Percentiles rank a stretch among this genome's conserved stretches.
These are phyloP conservation scores for Colletotrichum spaethianum DNA, from an alignment of 2,329 filamentous ascomycete species.

Conservation along the genomic window DNA sequence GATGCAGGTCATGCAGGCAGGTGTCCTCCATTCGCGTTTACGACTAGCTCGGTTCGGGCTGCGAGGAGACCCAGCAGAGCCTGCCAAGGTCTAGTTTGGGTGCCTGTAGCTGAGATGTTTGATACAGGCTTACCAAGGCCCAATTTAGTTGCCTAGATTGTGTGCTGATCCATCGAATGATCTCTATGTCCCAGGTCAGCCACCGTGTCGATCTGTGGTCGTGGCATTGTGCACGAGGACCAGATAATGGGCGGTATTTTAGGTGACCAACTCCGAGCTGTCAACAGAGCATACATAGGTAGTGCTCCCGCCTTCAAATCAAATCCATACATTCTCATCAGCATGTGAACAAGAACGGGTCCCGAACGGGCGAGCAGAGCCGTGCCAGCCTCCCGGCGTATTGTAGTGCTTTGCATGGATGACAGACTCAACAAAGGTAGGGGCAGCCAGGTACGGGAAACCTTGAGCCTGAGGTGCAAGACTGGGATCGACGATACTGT, in stretches of 20 bases:
- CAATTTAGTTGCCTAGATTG: neutral
- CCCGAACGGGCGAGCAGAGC: neutral
- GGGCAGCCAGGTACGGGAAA: neutral
- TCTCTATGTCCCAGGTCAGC: neutral
- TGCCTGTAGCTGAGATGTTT: neutral
- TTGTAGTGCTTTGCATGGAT: neutral
- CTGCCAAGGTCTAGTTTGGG: too few relatives aligned
- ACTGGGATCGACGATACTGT: neutral
- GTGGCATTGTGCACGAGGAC: neutral
- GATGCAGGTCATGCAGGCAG: neutral
- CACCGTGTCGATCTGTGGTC: neutral
- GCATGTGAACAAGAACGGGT: neutral
- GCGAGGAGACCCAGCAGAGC: neutral
- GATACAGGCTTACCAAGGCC: neutral
- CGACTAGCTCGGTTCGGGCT: constrained; percentile 14
- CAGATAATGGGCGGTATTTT: neutral
- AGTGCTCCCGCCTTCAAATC: too few relatives aligned
- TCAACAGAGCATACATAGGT: too few relatives aligned
- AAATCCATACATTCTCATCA: neutral
- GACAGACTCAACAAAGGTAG: too few relatives aligned
- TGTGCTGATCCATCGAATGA: neutral
- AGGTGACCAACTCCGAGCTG: neutral
- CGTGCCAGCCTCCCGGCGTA: neutral
- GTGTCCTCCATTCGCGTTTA: constrained; percentile 7
- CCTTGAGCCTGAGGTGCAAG: neutral